These are phyloP conservation scores for Tylopilus rubrobrunneus DNA, from an alignment of 768 basidiomycete species.

Conservation along the genomic window DNA sequence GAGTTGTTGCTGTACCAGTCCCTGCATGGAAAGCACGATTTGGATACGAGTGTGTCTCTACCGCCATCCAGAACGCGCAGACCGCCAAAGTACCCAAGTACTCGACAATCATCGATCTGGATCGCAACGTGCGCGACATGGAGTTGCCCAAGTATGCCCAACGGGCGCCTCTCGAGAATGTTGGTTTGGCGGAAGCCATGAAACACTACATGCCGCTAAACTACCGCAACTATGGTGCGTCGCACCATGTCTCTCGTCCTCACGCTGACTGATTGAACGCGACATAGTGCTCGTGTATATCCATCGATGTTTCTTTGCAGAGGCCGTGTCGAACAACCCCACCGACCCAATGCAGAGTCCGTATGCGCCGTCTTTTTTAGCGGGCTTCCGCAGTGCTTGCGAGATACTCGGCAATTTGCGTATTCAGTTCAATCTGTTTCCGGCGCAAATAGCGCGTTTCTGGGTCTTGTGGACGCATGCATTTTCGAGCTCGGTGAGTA, in stretches of 20 bases:
- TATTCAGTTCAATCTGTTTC: constrained; percentile 47
- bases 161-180: constrained; percentile 44
- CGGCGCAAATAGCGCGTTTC: constrained; percentile 57
- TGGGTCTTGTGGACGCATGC: constrained; percentile 75
- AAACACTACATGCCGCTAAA: constrained; percentile 72
- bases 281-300: constrained; percentile 62
- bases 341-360: constrained; percentile 64
- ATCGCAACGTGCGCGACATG: constrained; percentile 65
- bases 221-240: constrained; percentile 65
- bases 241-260: not conserved
- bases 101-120: constrained; percentile 57
- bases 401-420: constrained; percentile 49
- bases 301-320: constrained; percentile 74
- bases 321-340: constrained; percentile 62
- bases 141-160: constrained; percentile 60
- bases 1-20: constrained; percentile 34
- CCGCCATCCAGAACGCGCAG: constrained; percentile 64
- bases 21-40: constrained; percentile 70
- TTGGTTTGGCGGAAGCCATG: constrained; percentile 61
- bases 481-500: constrained; percentile 58
- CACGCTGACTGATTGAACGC: not conserved
- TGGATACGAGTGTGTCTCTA: constrained; percentile 60
- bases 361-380: constrained; percentile 64
- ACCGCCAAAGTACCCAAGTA: constrained; percentile 64
- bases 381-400: constrained; percentile 64